Percentiles rank a stretch among this genome's conserved stretches.
These are phyloP conservation scores for Bretschneidera sinensis DNA, from an alignment of 345 rosid genomes.

Conservation along the genomic window DNA sequence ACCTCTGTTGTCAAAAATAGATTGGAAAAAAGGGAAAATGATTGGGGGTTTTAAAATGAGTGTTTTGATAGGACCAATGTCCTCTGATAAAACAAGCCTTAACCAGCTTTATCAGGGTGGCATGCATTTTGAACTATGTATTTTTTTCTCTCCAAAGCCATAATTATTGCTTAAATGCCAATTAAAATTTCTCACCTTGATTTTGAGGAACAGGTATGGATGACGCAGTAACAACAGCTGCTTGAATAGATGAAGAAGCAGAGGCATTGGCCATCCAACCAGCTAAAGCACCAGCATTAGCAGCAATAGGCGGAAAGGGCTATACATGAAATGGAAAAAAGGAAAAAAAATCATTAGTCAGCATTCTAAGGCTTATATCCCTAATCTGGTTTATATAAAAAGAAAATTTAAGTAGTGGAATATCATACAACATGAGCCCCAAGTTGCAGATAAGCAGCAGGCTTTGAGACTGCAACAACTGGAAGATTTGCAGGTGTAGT, in stretches of 20 bases:
- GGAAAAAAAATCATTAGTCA: slow-evolving; percentile 7
- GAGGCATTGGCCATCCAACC: slow-evolving; percentile 86
- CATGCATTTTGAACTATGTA: too few relatives aligned
- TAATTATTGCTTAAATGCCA: background rate
- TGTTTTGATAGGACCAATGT: background rate
- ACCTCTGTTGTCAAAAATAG: background rate
- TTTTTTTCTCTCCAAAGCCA: background rate
- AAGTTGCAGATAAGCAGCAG: slow-evolving; percentile 28
- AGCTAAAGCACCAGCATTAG: slow-evolving; percentile 60
- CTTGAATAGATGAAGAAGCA: slow-evolving; percentile 75
- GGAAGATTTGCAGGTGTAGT: slow-evolving; percentile 57
- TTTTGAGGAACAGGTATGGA: slow-evolving; percentile 68
- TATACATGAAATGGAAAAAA: slow-evolving; percentile 15
- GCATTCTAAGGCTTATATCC: background rate
- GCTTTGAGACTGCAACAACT: slow-evolving; percentile 52
- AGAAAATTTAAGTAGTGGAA: background rate
- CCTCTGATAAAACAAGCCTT: too few relatives aligned
- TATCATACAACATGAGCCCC: too few relatives aligned
- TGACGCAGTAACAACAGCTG: slow-evolving; percentile 77
- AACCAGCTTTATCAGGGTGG: too few relatives aligned
- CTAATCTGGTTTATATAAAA: background rate
- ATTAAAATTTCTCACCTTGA: slow-evolving; percentile 51
- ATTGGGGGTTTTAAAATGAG: too few relatives aligned
- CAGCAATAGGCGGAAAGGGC: slow-evolving; percentile 66
- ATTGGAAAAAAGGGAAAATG: background rate